Conservation (phyloP, 2,329 filamentous ascomycete species). For the Malbranchea cinnamomea region DNA sequence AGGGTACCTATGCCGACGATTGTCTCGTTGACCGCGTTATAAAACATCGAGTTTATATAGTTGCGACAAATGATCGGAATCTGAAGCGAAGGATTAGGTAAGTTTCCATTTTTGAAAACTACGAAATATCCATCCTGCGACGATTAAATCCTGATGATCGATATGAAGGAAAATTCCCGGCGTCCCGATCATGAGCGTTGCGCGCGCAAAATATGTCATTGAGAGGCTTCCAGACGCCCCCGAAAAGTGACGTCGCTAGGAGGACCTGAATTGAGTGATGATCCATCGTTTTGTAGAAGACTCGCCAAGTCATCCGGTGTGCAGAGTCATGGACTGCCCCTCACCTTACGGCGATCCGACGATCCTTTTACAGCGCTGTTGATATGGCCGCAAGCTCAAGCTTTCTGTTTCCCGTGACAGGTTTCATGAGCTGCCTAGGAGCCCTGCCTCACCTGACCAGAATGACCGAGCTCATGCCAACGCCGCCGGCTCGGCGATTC, state of each 20-base stretch:
- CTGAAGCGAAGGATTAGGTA: conserved; percentile 61
- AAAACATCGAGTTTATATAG: conserved; percentile 63
- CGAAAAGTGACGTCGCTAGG: conserved; percentile 37
- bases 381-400: too few relatives aligned
- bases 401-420: too few relatives aligned
- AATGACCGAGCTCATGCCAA: too few relatives aligned
- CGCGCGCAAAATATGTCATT: conserved; percentile 83
- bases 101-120: conserved; percentile 3
- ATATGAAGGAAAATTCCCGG: conserved; percentile 51
- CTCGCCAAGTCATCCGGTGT: not conserved
- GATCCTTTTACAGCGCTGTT: too few relatives aligned
- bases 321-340: too few relatives aligned
- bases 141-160: not conserved
- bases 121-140: too few relatives aligned
- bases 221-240: conserved; percentile 79
- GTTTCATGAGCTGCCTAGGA: too few relatives aligned
- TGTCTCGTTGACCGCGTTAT: conserved; percentile 60
- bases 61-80: conserved; percentile 56
- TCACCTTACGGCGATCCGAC: too few relatives aligned
- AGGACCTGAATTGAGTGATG: too few relatives aligned
- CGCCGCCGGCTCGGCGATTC: too few relatives aligned
- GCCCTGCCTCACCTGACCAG: too few relatives aligned
- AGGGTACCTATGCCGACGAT: conserved; percentile 76
- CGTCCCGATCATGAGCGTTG: conserved; percentile 57
- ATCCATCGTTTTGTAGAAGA: not conserved